Evolutionary conservation across 2,329 filamentous ascomycete genomes (phyloP), one percentile per base, ranked within the genome.

Genomic region (Stemphylium beticola): DNA sequence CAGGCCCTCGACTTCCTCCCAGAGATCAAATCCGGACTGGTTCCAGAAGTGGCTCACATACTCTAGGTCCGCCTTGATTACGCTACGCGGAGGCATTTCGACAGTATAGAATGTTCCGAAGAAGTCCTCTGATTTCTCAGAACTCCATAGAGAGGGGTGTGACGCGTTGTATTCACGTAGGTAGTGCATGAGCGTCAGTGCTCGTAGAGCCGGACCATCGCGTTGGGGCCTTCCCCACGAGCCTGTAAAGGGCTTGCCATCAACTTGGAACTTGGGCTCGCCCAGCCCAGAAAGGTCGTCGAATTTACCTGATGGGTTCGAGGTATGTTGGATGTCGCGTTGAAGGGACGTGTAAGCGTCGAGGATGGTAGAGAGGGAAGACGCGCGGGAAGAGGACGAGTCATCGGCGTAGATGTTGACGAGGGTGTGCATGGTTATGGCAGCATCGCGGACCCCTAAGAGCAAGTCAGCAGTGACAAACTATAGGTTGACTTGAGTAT

Each of bases 31-130:
- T 5, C 76, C 70, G 5, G 66, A 69, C 24, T 74, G 61, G 24
- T 75, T 74, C 78, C 78, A 80, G 61, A 66, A 72, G 34, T 76
- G 73, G 14, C 73, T 72, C 4, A 78, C 72, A 51, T 79, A 80
- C 46, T 79, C 78, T 11, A 80, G 61, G 57, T 80, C 78, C 0
- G 77, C 76, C 57, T 79, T 79, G 55, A 80, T 77, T 31, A 77
- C 64, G 64, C 74, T 74, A 53, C 72, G 60, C 31, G 74, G 66
- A 20, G 75, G 66, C 62, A 76, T 58, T 20, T 61, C 60, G 3
- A 72, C 55, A n/a, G 74, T 59, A 48, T 80, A 80, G 34, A 78
- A 66, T 4, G 61, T 65, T 14, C 57, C 55, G 57, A 72, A 76
- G 55, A 74, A 76, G 39, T 69, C 58, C 7, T 61, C 59, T 7